A percentile compares a stretch with the other conserved stretches of the same genome.
These are phyloP conservation scores for Hyaloscypha variabilis DNA, from an alignment of 495 filamentous ascomycete genomes.

Conservation along the genomic window DNA sequence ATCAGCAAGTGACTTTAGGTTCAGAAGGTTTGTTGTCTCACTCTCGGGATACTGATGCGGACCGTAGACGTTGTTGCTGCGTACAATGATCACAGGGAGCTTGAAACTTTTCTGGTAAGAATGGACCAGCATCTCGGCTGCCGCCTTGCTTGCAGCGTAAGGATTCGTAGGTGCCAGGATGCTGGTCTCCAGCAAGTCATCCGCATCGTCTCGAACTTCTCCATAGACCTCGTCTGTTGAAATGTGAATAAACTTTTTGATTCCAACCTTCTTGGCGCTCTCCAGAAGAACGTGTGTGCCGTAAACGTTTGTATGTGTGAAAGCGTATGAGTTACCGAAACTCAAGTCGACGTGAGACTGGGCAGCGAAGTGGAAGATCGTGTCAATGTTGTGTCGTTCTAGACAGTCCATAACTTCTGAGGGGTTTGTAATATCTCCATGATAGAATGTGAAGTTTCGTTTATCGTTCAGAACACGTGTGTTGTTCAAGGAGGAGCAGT, in stretches of 20 bases:
- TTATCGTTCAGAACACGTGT: slow-evolving; percentile 58
- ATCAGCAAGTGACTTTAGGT: slow-evolving; percentile 24
- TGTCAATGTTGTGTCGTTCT: slow-evolving; percentile 66
- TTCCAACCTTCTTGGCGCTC: slow-evolving; percentile 61
- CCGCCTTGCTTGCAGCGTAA: slow-evolving; percentile 77
- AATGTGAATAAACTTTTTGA: slow-evolving; percentile 71
- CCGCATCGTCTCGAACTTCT: slow-evolving; percentile 63
- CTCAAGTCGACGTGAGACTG: slow-evolving; percentile 74
- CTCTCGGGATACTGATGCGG: slow-evolving; percentile 81
- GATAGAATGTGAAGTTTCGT: slow-evolving; percentile 74
- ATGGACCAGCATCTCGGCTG: slow-evolving; percentile 79
- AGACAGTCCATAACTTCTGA: slow-evolving; percentile 62
- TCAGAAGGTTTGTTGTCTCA: slow-evolving; percentile 39
- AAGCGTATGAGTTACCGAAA: slow-evolving; percentile 72
- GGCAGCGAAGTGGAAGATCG: slow-evolving; percentile 77
- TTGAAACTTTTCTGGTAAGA: slow-evolving; percentile 74
- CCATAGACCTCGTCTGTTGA: slow-evolving; percentile 82
- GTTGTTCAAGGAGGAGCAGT: slow-evolving; percentile 73
- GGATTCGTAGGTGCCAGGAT: slow-evolving; percentile 74
- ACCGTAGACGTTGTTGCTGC: slow-evolving; percentile 80
- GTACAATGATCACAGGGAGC: slow-evolving; percentile 69
- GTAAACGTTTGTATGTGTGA: slow-evolving; percentile 71
- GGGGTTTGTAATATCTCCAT: slow-evolving; percentile 68
- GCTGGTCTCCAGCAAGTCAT: slow-evolving; percentile 62
- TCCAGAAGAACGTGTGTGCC: slow-evolving; percentile 76